Evolutionary conservation across 2,329 filamentous ascomycete species (phyloP).

Genomic region (Fusarium graminum): DNA sequence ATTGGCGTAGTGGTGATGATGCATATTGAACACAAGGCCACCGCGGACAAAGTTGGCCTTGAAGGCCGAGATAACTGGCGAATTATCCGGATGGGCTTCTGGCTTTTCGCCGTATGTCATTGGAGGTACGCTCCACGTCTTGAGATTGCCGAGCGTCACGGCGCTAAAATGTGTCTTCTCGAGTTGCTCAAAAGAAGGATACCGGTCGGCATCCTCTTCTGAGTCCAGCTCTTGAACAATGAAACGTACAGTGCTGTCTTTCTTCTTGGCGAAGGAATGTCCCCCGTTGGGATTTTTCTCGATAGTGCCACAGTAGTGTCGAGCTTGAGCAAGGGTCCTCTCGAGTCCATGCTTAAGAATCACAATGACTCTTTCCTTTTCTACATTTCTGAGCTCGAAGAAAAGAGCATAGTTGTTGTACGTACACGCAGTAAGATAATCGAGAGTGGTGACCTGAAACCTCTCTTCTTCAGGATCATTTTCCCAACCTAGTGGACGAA

Average conservation of each 20-base stretch:
- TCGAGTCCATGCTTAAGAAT: conserved; percentile 55
- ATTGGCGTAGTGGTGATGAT: conserved; percentile 59
- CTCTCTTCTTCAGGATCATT: conserved; percentile 55
- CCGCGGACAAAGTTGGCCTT: conserved; percentile 59
- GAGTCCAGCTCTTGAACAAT: conserved; percentile 56
- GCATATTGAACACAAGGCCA: conserved; percentile 58
- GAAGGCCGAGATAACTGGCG: conserved; percentile 54
- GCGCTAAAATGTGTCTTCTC: conserved; percentile 54
- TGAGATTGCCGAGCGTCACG: conserved; percentile 51
- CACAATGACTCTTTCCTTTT: conserved; percentile 46
- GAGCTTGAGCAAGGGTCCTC: conserved; percentile 53
- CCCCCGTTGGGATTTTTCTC: conserved; percentile 55
- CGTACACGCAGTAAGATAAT: conserved; percentile 51
- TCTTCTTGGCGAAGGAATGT: conserved; percentile 55
- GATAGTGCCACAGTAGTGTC: conserved; percentile 57
- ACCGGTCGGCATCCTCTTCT: conserved; percentile 42
- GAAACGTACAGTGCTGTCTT: conserved; percentile 53
- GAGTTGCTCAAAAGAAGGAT: conserved; percentile 56
- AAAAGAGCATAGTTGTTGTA: conserved; percentile 58
- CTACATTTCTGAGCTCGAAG: conserved; percentile 53
- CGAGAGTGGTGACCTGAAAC: conserved; percentile 55
- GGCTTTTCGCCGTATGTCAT: conserved; percentile 58
- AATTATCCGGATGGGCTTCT: conserved; percentile 53
- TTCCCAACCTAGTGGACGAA: conserved; percentile 55
- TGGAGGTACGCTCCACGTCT: conserved; percentile 52